phyloP scores from a whole-genome alignment of 1,284 basidiomycete species.

The Athelia psychrophila region DNA sequence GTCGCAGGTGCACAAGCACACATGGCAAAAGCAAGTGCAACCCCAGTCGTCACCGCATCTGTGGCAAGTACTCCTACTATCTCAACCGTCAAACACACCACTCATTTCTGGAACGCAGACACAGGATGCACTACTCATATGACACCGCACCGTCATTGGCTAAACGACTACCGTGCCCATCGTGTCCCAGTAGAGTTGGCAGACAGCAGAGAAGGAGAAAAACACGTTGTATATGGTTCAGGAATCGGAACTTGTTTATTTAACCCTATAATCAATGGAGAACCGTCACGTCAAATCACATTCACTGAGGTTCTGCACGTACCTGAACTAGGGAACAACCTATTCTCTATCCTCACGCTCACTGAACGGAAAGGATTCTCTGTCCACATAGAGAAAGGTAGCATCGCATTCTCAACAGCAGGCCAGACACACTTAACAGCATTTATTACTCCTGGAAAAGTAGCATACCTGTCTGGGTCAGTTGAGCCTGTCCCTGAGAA shows the following conservation, averaged over 20 bases:
- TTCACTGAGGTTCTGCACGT: conserved; percentile 6
- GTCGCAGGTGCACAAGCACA: not conserved
- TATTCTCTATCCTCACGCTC: conserved; percentile 6
- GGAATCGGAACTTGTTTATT: conserved; percentile 20
- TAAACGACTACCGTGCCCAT: conserved; percentile 10
- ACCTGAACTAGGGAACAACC: conserved; percentile 6
- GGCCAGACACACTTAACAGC: not conserved
- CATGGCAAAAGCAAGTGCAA: not conserved
- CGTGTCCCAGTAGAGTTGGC: conserved; percentile 18
- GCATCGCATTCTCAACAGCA: conserved; percentile 9
- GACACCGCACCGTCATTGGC: conserved; percentile 22
- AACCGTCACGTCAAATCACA: not conserved
- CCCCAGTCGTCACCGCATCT: not conserved
- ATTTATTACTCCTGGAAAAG: not conserved
- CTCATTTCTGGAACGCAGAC: conserved; percentile 26
- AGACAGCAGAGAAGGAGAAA: conserved; percentile 5
- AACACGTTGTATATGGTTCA: conserved; percentile 14
- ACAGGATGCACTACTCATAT: conserved; percentile 33
- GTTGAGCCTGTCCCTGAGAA: not conserved
- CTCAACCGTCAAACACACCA: not conserved
- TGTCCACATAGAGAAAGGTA: conserved; percentile 9
- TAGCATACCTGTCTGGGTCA: not conserved
- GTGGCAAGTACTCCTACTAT: conserved; percentile 4
- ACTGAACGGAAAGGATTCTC: not conserved
- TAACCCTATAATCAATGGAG: conserved; percentile 10